These are phyloP conservation scores for Coniosporium tulheliwenetii DNA, from an alignment of 2,329 filamentous ascomycete genomes.

Conservation along the genomic window DNA sequence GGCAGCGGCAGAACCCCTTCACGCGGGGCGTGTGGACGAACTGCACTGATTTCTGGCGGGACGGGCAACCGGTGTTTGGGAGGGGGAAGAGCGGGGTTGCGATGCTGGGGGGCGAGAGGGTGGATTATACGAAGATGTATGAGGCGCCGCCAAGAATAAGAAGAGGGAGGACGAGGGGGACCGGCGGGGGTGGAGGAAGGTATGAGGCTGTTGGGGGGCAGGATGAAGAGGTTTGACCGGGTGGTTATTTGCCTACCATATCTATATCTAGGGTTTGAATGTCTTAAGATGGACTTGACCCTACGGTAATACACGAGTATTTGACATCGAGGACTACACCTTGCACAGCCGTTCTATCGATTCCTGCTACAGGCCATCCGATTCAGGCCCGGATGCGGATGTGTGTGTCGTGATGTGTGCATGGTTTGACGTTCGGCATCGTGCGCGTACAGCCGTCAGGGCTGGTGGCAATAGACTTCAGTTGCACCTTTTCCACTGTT, in stretches of 20 bases:
- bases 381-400: too few species aligned
- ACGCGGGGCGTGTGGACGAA: constrained; percentile 72
- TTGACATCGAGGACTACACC: too few species aligned
- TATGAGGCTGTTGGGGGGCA: neutral
- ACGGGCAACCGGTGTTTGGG: constrained; percentile 68
- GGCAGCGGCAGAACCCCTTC: constrained; percentile 60
- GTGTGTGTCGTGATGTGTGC: too few species aligned
- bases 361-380: too few species aligned
- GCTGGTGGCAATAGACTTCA: too few species aligned
- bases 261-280: neutral
- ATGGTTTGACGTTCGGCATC: too few species aligned
- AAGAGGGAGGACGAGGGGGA: constrained; percentile 22
- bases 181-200: neutral
- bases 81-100: constrained; percentile 58
- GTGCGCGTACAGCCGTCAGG: too few species aligned
- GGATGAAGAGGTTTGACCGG: neutral
- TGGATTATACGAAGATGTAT: constrained; percentile 85
- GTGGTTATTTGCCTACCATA: neutral
- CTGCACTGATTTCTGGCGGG: constrained; percentile 93
- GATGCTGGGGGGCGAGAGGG: constrained; percentile 57
- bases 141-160: constrained; percentile 61
- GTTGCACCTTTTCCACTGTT: too few species aligned
- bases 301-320: too few species aligned
- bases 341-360: too few species aligned
- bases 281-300: too few species aligned